Conservation (phyloP, 208 protist genomes). For the Leishmania tarentolae region DNA sequence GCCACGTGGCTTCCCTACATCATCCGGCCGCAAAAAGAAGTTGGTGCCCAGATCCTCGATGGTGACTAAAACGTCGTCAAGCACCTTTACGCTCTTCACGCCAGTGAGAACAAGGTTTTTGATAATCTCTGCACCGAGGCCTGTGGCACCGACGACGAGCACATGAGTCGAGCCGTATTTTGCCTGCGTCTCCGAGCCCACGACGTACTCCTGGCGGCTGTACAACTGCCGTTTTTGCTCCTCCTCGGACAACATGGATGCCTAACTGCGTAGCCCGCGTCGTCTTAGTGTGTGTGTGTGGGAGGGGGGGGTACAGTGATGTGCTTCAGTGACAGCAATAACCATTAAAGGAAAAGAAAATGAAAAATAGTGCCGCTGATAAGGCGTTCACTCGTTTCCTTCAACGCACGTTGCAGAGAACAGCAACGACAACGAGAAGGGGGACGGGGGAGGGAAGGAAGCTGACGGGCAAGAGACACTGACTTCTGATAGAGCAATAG, state of each 20-base stretch:
- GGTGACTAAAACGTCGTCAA: slow-evolving; percentile 47
- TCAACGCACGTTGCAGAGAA: not conserved
- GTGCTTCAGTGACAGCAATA: not conserved
- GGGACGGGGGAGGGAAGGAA: not conserved
- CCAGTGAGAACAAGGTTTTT: slow-evolving; percentile 92
- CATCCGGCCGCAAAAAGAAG: slow-evolving; percentile 70
- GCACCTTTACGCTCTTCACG: slow-evolving; percentile 68
- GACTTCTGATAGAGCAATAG: too few relatives aligned
- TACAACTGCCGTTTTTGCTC: slow-evolving; percentile 87
- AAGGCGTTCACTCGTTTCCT: not conserved
- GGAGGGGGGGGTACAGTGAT: too few relatives aligned
- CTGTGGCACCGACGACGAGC: slow-evolving; percentile 83
- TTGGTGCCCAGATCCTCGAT: slow-evolving; percentile 78
- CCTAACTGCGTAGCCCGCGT: not conserved
- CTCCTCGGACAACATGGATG: slow-evolving; percentile 41
- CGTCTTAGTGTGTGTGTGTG: too few relatives aligned
- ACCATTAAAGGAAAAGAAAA: not conserved
- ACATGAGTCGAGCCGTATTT: slow-evolving; percentile 85
- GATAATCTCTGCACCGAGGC: slow-evolving; percentile 88
- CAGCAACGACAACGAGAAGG: not conserved
- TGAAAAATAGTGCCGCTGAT: not conserved
- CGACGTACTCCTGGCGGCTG: slow-evolving; percentile 92
- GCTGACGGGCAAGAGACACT: not conserved
- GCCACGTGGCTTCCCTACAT: slow-evolving; percentile 67
- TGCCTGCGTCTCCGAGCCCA: slow-evolving; percentile 88